phyloP scores from a whole-genome alignment of 441 rosid genomes.

The Mallotus japonicus region DNA sequence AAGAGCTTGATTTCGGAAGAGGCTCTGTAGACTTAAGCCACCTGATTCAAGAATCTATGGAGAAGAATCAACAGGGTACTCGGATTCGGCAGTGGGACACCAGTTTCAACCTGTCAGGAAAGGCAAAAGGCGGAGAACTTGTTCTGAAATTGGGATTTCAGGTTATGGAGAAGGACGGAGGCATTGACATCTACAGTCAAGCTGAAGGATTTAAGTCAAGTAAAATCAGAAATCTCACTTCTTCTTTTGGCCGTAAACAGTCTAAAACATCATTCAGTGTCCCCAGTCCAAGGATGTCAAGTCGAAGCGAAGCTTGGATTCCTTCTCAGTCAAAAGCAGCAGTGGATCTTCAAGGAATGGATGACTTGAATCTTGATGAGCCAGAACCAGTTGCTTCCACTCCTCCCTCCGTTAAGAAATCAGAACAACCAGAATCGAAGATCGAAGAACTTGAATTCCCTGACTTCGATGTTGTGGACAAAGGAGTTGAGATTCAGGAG shows the following conservation, averaged over 20 bases:
- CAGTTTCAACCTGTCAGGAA: constrained; percentile 69
- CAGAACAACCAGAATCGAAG: constrained; percentile 45
- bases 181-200: constrained; percentile 71
- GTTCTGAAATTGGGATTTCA: constrained; percentile 76
- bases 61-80: constrained; percentile 67
- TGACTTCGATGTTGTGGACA: constrained; percentile 82
- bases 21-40: constrained; percentile 60
- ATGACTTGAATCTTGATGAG: constrained; percentile 83
- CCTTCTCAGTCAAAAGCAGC: constrained; percentile 40
- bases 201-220: constrained; percentile 46
- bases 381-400: constrained; percentile 41
- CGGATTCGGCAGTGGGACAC: constrained; percentile 92
- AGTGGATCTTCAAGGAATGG: constrained; percentile 68
- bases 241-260: constrained; percentile 69
- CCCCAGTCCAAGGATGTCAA: constrained; percentile 73
- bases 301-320: constrained; percentile 65
- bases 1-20: constrained; percentile 79
- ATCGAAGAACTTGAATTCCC: constrained; percentile 65
- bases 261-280: constrained; percentile 82
- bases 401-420: constrained; percentile 27
- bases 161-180: constrained; percentile 94
- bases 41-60: constrained; percentile 73
- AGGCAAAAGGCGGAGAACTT: constrained; percentile 91
- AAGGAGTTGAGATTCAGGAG: constrained; percentile 79
- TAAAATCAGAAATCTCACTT: constrained; percentile 37